Evolutionary conservation across 495 filamentous ascomycete species (phyloP).

Genomic region (Aspergillus homomorphus): DNA sequence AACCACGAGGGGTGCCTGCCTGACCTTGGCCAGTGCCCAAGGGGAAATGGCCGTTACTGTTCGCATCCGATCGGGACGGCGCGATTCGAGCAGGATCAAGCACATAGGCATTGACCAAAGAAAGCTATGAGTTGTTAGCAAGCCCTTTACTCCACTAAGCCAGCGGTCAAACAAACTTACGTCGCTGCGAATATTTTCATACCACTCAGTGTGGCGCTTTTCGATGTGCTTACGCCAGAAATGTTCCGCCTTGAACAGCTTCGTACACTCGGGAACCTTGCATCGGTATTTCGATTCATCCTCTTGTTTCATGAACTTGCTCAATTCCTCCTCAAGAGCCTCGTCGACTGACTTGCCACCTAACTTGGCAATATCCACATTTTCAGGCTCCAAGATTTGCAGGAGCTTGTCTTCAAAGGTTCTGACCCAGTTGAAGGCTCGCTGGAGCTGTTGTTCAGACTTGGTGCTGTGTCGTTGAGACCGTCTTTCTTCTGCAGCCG

Average conservation of each 20-base stretch:
- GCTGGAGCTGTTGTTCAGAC: slow-evolving; percentile 82
- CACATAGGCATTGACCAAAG: slow-evolving; percentile 89
- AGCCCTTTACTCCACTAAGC: slow-evolving; percentile 13
- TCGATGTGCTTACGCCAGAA: slow-evolving; percentile 99
- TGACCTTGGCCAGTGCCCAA: slow-evolving; percentile 65
- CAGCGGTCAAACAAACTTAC: slow-evolving; percentile 48
- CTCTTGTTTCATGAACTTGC: slow-evolving; percentile 90
- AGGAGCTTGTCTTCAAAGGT: slow-evolving; percentile 96
- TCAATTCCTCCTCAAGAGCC: slow-evolving; percentile 78
- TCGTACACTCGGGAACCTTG: slow-evolving; percentile 92
- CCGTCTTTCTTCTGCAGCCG: slow-evolving; percentile 63
- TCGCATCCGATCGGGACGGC: slow-evolving; percentile 89
- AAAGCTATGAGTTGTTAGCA: slow-evolving; percentile 54
- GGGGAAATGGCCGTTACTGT: slow-evolving; percentile 94
- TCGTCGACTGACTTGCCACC: slow-evolving; percentile 86
- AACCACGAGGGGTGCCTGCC: slow-evolving; percentile 87
- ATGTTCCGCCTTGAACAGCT: slow-evolving; percentile 92
- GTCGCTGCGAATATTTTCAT: slow-evolving; percentile 73
- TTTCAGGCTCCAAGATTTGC: slow-evolving; percentile 86
- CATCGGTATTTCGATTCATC: slow-evolving; percentile 95
- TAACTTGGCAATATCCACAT: slow-evolving; percentile 79
- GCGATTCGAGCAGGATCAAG: slow-evolving; percentile 90
- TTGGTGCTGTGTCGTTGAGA: slow-evolving; percentile 65
- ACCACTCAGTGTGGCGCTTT: slow-evolving; percentile 91
- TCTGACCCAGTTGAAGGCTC: slow-evolving; percentile 99